Evolutionary conservation across 192 early-diverging fungal genomes (phyloP), one percentile per base, ranked within the genome.

Genomic region (Coemansia sp.): DNA sequence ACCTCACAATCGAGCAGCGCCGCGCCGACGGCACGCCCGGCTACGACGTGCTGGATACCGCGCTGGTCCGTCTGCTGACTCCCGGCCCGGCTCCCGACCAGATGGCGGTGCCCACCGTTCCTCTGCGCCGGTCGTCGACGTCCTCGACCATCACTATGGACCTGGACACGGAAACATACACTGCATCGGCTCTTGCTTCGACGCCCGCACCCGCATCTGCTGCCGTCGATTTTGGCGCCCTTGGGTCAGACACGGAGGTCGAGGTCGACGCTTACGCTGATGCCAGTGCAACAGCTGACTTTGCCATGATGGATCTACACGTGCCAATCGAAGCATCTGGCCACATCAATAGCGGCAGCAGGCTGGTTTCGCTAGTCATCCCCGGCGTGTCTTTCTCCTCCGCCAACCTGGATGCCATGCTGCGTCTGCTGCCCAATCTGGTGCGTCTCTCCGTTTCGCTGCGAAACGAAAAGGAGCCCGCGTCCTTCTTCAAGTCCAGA

Each of bases 1-100:
- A 81, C 55, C 64, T 81, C 65, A 59, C 73, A 2, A 64, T 81
- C 58, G 78, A 75, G 51, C 78, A 81, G 73, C 72, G 78, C 29
- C 65, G 66, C 31, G 63, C 66, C 0, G 69, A 75, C 58, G 78
- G 78, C n/a, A 50, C 78, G 40, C 78, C 78, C 0, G 78, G 73
- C 45, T 75, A 81, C 66, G 38, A 52, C 36, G 57, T 81, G 7
- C 38, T 51, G n/a, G 69, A 68, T 14, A 50, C 69, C 22, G 67
- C 69, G 20, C 60, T 81, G 66, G 68, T 69, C 31, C 78, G 78
- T 12, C 60, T 75, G 56, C 51, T 81, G 45, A 16, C 30, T 72
- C 69, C 20, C 36, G 48, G 52, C 32, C 63, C 29, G 38, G 72
- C 34, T 36, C 34, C 66, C 56, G 72, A 75, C 17, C 64, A 66